Evolutionary conservation across 176 grass and related monocot genomes (phyloP), one percentile per base, ranked within the genome.

Genomic region (Neostapfia colusana): DNA sequence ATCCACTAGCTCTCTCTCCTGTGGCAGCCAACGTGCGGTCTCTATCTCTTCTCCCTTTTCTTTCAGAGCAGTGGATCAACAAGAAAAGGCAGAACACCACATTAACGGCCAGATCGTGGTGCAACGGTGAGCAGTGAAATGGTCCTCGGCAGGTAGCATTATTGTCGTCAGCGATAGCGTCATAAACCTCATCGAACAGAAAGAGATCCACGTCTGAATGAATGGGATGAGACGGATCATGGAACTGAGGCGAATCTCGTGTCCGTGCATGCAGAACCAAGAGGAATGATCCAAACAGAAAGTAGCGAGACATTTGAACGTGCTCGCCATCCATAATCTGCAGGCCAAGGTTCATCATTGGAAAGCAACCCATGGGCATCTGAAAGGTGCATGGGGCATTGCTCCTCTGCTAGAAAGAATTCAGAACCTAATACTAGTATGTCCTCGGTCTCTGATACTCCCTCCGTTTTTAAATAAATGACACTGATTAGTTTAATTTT

Each of bases 281-380:
- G 59, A 66, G 67, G 67, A 85, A 79, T 65, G 67, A 31, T 85
- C 82, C 82, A 79, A 85, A 27, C 62, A 9, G 0, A 63, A 76
- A 63, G 41, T 21, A 5, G 37, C 25, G 31, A 23, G 36, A 27
- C 68, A 72, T 42, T 66, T 31, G 69, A 64, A 74, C 18, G 38
- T 20, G 20, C 80, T 44, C 80, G 7, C 40, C 67, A 57, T 57
- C 45, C 45, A 55, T 23, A 21, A 43, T 84, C 51, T 59, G 34
- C 70, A 84, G 53, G 64, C 7, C 81, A 31, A 49, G 63, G 5
- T 35, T 77, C 58, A 44, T 85, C 58, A 65, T 56, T 0, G 39
- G 9, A 62, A 41, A 39, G 23, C 57, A 53, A 26, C 16, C 11
- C 46, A 10, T 60, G 27, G n/a, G 10, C 9, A 7, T 16, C 63